Base-by-base conservation (phyloP, 2,329 filamentous ascomycete genomes). In the Teratosphaeria nubilosa region DNA sequence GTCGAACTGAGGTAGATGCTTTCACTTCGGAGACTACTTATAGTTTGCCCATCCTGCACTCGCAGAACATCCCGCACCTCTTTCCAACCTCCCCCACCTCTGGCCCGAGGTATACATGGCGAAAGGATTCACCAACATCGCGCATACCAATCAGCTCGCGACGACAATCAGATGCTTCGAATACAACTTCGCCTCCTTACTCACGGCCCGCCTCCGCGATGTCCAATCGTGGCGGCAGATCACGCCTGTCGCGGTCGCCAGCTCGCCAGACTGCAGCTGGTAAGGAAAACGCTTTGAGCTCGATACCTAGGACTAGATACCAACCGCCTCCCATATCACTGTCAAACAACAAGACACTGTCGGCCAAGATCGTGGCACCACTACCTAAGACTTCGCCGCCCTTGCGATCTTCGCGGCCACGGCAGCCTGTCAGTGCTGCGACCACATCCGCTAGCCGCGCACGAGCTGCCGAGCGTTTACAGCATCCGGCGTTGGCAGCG, bases 331-430 rank as follows among this genome's bases (percentile, higher is more conserved):
- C 64, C 11, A 56, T 69, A 11, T 56, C 60, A 60, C 59, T 71
- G 69, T 48, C 67, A 14, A 53, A 61, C 14, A 65, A 63, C 41
- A 68, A 69, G 51, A 66, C 65, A 22, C 65, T 94, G 13, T 85
- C 87, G 65, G 88, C 88, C 45, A 89, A 88, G 70, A 88, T 94
- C 63, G 82, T 86, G 58, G 78, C 83, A 34, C 83, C 88, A 51
- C 78, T 80, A 20, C 83, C 88, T 0, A 90, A 88, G 69, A 80
- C 86, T 34, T 95, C 91, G 1, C 90, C 90, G 3, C 84, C 86
- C 10, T 76, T 95, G 54, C 83, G 90, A 68, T 94, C 88, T 68
- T 94, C 90, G 50, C 81, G 89, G 50, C 88, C 89, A n/a, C 81
- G 90, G 55, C 86, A 90, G 68, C 86, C 88, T 9, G 85, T 95